Percentiles rank a stretch among this genome's conserved stretches.
These are phyloP conservation scores for Chlorophyllum brunneum DNA, from an alignment of 768 basidiomycete species.

Conservation along the genomic window DNA sequence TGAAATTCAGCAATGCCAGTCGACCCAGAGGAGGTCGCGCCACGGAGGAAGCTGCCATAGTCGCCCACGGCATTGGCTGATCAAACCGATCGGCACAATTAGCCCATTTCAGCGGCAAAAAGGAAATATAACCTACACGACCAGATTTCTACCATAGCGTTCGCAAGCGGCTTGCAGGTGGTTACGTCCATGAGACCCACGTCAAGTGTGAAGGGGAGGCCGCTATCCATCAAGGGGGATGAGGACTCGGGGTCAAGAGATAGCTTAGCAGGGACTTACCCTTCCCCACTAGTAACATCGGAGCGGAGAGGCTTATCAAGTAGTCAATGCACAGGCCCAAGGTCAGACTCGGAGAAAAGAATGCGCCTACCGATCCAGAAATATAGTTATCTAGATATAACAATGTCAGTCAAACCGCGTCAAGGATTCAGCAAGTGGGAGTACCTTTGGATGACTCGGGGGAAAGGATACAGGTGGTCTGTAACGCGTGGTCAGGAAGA, in stretches of 20 bases:
- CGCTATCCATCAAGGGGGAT: conserved; percentile 18
- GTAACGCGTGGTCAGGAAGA: background rate
- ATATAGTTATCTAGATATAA: conserved; percentile 5
- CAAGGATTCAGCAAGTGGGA: background rate
- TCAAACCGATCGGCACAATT: background rate
- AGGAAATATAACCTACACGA: conserved; percentile 17
- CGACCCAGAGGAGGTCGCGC: conserved; percentile 26
- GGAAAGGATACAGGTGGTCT: conserved; percentile 22
- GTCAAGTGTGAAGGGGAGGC: conserved; percentile 33
- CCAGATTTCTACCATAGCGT: conserved; percentile 38
- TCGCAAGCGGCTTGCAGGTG: conserved; percentile 35
- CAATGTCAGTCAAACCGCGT: background rate
- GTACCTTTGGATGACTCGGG: conserved; percentile 18
- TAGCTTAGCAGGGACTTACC: conserved; percentile 16
- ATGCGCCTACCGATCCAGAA: conserved; percentile 1
- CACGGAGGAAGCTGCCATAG: conserved; percentile 33
- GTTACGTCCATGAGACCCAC: conserved; percentile 34
- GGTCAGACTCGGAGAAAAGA: too few relatives aligned
- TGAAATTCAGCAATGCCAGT: conserved; percentile 37
- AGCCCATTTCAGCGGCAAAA: background rate
- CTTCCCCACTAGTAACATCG: conserved; percentile 25
- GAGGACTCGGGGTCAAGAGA: background rate
- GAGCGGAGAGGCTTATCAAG: conserved; percentile 19
- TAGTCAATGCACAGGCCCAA: background rate
- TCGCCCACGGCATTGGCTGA: conserved; percentile 32